phyloP scores from a whole-genome alignment of 768 basidiomycete genomes.

The Astraeus odoratus region DNA sequence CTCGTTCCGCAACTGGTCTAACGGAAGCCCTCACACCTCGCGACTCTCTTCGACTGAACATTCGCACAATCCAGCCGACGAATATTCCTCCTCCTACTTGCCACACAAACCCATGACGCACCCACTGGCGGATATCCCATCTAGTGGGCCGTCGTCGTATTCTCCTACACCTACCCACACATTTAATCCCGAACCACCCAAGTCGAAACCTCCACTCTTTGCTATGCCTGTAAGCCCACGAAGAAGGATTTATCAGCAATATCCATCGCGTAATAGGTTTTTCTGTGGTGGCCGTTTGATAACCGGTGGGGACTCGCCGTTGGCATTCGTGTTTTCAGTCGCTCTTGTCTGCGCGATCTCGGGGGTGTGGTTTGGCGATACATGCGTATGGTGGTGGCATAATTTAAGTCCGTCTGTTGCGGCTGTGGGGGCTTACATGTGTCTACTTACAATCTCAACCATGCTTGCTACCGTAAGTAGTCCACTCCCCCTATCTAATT shows the following conservation, averaged over 20 bases:
- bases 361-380: slow-evolving; percentile 83
- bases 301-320: slow-evolving; percentile 81
- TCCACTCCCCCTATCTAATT: slow-evolving; percentile 3
- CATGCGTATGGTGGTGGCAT: slow-evolving; percentile 85
- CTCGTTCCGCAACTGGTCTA: slow-evolving; percentile 33
- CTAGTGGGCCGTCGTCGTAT: slow-evolving; percentile 16
- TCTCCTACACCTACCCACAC: slow-evolving; percentile 22
- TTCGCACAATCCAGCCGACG: slow-evolving; percentile 9
- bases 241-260: slow-evolving; percentile 52
- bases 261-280: slow-evolving; percentile 73
- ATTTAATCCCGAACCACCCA: slow-evolving; percentile 26
- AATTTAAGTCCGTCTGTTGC: slow-evolving; percentile 68
- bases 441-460: slow-evolving; percentile 59
- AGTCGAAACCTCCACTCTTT: slow-evolving; percentile 27
- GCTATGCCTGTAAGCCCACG: slow-evolving; percentile 26
- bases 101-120: slow-evolving; percentile 12
- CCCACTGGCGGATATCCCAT: slow-evolving; percentile 21
- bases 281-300: slow-evolving; percentile 65
- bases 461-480: slow-evolving; percentile 71
- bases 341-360: slow-evolving; percentile 57
- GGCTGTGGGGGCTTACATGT: slow-evolving; percentile 55
- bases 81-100: slow-evolving; percentile 7
- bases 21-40: slow-evolving; percentile 9
- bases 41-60: slow-evolving; percentile 13
- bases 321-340: slow-evolving; percentile 70